Conservation (phyloP, 768 basidiomycete species). For the Leucocoprinus leucothites region DNA sequence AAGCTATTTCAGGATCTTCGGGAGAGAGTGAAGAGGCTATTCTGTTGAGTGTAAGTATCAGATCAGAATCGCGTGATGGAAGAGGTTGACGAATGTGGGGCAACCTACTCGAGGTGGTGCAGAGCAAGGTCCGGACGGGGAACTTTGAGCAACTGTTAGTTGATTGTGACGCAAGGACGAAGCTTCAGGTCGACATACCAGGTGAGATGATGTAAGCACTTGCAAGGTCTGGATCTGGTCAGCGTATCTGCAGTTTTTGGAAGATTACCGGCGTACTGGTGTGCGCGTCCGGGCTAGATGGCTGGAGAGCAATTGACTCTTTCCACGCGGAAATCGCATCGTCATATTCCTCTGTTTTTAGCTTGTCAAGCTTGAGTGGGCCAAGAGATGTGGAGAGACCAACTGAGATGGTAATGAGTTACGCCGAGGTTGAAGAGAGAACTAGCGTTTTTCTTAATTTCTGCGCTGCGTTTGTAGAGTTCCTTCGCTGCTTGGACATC, state of each 20-base stretch:
- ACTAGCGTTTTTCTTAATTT: conserved; percentile 77
- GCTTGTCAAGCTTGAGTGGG: neutral
- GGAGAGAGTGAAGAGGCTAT: conserved; percentile 81
- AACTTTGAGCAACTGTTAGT: conserved; percentile 26
- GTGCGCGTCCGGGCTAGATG: conserved; percentile 82
- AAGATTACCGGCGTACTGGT: conserved; percentile 56
- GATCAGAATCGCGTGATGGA: conserved; percentile 8
- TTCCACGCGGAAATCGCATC: conserved; percentile 86
- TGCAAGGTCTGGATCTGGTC: conserved; percentile 61
- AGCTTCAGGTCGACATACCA: conserved; percentile 22
- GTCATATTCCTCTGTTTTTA: conserved; percentile 74
- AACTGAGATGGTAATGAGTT: conserved; percentile 87
- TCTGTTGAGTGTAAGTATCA: conserved; percentile 40
- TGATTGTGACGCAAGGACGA: conserved; percentile 8
- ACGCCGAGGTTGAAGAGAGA: conserved; percentile 88
- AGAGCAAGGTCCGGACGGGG: conserved; percentile 84
- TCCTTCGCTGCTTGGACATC: conserved; percentile 77
- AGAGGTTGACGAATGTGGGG: conserved; percentile 23
- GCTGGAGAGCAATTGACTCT: conserved; percentile 77
- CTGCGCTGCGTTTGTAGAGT: conserved; percentile 74
- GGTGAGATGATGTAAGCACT: conserved; percentile 85
- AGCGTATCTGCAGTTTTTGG: neutral
- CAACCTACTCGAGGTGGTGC: conserved; percentile 72
- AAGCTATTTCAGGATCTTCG: conserved; percentile 88
- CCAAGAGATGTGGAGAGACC: conserved; percentile 21